Conservation (phyloP, 2,329 filamentous ascomycete genomes). For the Claviceps capensis region DNA sequence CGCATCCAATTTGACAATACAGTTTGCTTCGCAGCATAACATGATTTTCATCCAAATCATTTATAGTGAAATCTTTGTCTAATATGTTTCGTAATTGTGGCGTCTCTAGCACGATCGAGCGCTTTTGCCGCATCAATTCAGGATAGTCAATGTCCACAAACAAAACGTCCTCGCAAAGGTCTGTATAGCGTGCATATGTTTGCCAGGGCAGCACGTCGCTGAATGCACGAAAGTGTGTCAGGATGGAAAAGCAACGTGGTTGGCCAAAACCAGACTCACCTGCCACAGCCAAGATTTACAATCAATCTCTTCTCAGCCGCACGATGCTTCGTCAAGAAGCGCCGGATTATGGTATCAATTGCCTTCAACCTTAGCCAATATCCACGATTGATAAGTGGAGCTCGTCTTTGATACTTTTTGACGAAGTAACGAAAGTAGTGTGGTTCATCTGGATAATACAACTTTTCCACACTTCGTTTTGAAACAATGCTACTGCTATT, state of each 20-base stretch:
- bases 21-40: constrained; percentile 51
- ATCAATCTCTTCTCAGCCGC: constrained; percentile 52
- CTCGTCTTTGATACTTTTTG: constrained; percentile 64
- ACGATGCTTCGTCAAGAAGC: constrained; percentile 49
- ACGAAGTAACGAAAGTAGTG: constrained; percentile 86
- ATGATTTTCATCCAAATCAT: constrained; percentile 26
- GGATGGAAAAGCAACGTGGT: background rate
- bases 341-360: constrained; percentile 58
- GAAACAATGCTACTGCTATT: constrained; percentile 89
- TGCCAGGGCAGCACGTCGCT: constrained; percentile 85
- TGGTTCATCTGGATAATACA: constrained; percentile 65
- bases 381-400: constrained; percentile 81
- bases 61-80: constrained; percentile 16
- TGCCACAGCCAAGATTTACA: constrained; percentile 79
- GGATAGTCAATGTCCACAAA: constrained; percentile 85
- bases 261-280: constrained; percentile 42
- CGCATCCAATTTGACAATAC: constrained; percentile 72
- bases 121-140: constrained; percentile 63
- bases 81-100: constrained; percentile 36
- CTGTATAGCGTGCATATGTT: constrained; percentile 53
- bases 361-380: constrained; percentile 79
- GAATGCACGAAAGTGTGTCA: background rate
- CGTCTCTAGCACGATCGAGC: constrained; percentile 49
- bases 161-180: constrained; percentile 40
- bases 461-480: constrained; percentile 79